These are phyloP conservation scores for Apiotrichum akiyoshidainum DNA, from an alignment of 1,284 basidiomycete genomes.

Conservation along the genomic window DNA sequence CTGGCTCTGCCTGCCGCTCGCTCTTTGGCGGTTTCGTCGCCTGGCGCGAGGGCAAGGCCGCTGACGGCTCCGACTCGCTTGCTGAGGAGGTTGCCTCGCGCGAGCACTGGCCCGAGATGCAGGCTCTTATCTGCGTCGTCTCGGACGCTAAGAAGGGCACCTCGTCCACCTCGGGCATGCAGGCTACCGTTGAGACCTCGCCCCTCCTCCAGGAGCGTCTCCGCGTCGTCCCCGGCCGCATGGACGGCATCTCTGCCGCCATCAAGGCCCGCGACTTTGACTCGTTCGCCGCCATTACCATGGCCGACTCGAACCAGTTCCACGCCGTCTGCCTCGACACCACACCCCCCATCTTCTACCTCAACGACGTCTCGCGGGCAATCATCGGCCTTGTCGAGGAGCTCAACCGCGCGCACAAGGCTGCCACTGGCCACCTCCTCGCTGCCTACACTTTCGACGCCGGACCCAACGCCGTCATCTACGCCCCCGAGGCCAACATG, in stretches of 20 bases:
- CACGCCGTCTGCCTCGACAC: constrained; percentile 97
- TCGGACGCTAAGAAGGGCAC: constrained; percentile 97
- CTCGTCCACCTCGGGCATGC: constrained; percentile 93
- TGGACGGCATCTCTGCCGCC: constrained; percentile 75
- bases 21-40: constrained; percentile 97
- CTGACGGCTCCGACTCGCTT: constrained; percentile 78
- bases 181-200: constrained; percentile 91
- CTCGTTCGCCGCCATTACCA: constrained; percentile 83
- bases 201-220: constrained; percentile 86
- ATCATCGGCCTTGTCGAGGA: constrained; percentile 87
- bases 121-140: constrained; percentile 96
- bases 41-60: constrained; percentile 74
- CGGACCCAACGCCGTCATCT: constrained; percentile 98
- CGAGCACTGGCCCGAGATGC: constrained; percentile 89
- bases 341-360: constrained; percentile 95
- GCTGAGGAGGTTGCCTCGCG: constrained; percentile 84
- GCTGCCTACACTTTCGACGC: constrained; percentile 99
- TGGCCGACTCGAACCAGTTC: constrained; percentile 98
- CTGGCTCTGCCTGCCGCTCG: constrained; percentile 94
- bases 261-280: constrained; percentile 82
- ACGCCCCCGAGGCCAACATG: constrained; percentile 74
- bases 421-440: constrained; percentile 62
- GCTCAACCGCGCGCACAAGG: constrained; percentile 79
- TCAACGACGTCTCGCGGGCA: constrained; percentile 89
- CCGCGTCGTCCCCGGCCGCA: constrained; percentile 81